A percentile compares a stretch with the other conserved stretches of the same genome.
phyloP scores from a whole-genome alignment of 495 filamentous ascomycete species.

The Annulohypoxylon stygium region DNA sequence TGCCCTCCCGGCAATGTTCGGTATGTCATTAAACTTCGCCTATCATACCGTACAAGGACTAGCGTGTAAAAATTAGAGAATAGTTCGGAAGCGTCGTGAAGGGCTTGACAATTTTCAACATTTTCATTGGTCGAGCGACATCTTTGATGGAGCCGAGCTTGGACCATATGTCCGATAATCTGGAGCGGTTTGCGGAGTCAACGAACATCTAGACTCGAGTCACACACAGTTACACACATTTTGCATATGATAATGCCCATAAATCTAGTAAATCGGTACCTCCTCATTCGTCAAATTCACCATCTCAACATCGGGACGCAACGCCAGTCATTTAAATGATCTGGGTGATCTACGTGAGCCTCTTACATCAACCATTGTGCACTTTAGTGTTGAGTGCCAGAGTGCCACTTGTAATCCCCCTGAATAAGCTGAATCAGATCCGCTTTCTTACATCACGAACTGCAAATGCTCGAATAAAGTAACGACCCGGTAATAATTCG shows the following conservation, averaged over 20 bases:
- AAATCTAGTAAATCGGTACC: constrained; percentile 5
- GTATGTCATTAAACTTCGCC: constrained; percentile 25
- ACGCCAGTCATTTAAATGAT: constrained; percentile 8
- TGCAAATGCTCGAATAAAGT: neutral
- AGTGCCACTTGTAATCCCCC: constrained; percentile 23
- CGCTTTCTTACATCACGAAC: constrained; percentile 20
- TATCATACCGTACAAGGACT: constrained; percentile 25
- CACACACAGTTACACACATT: constrained; percentile 24
- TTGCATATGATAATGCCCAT: constrained; percentile 38
- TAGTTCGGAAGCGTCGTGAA: constrained; percentile 40
- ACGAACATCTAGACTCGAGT: constrained; percentile 19
- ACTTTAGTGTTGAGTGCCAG: neutral
- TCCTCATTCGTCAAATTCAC: neutral
- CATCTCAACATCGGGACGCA: constrained; percentile 10
- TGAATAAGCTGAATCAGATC: constrained; percentile 18
- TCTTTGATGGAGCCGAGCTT: constrained; percentile 30
- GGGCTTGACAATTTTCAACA: constrained; percentile 6
- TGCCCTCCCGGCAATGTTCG: constrained; percentile 38
- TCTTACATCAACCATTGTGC: constrained; percentile 23
- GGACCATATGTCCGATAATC: constrained; percentile 36
- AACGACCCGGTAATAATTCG: neutral
- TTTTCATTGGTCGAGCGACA: constrained; percentile 22
- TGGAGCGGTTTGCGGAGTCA: constrained; percentile 43
- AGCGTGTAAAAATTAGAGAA: constrained; percentile 41
- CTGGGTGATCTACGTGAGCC: constrained; percentile 13